Base-by-base conservation (phyloP, 192 early-diverging fungal genomes). In the Hyaloraphidium curvatum region DNA sequence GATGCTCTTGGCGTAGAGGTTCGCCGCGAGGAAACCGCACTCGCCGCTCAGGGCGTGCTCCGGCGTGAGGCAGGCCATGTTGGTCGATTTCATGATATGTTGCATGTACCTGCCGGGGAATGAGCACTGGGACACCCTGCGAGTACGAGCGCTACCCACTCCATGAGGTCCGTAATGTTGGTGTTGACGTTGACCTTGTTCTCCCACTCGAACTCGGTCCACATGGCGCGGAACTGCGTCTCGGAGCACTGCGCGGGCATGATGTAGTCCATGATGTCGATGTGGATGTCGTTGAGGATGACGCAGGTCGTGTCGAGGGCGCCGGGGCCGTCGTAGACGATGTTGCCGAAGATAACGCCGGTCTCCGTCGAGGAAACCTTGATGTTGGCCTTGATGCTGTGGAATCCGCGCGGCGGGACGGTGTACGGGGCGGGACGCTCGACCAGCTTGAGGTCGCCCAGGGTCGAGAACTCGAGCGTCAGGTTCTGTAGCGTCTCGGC, bases 141-240 rank as follows among this genome's bases (percentile, higher is more conserved):
- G n/a, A n/a, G n/a, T n/a, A n/a, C n/a, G n/a, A n/a, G n/a, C n/a
- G n/a, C n/a, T n/a, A n/a, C n/a, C n/a, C n/a, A n/a, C 43, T 48
- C 43, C 19, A 22, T 48, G 5, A 48, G 19, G 25, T 48, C 43
- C 81, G 77, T 80, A 56, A 87, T 83, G 41, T 83, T 90, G 3
- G 93, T 95, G 57, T 88, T 86, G 57, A 94, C 92, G 52, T 89
- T 89, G 55, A 98, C 90, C 76, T 96, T 96, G 74, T 98, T 98
- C 66, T 98, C 94, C 94, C 94, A 98, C 65, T 98, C 94, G 72
- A 98, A 98, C 68, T 98, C 94, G 41, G 80, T 86, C 94, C 94
- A 98, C 89, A 95, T 94, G 57, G 79, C 67, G 51, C 91, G 80
- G 87, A 98, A 98, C 78, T 83, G 54, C 27, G 81, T 84, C 63